Evolutionary conservation across 306 rosid genomes (phyloP), one percentile per base, ranked within the genome.

Genomic region (Gillenia trifoliata): DNA sequence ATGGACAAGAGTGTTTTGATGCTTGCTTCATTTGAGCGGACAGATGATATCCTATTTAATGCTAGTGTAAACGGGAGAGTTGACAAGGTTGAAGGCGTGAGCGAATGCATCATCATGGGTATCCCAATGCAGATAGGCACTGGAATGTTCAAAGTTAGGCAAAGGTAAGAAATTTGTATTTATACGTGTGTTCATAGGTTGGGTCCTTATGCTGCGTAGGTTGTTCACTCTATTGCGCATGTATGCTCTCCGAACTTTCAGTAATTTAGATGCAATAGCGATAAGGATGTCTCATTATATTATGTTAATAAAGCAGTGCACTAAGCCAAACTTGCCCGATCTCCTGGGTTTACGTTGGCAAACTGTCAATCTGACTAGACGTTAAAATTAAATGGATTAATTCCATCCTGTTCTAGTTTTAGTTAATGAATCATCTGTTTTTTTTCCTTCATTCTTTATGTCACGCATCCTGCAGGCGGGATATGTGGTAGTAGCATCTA

Each of bases 11-110:
- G 98, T 79, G 86, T 88, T 8, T 57, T 93, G 73, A 93, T 93
- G 98, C 85, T 93, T 6, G 98, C 98, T 54, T 93, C 98, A 22
- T 93, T 93, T 71, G 98, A 93, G 90, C 89, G 69, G 83, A 91
- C 96, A 12, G 73, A 93, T 12, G 98, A 93, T 81, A 88, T 88
- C 71, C 87, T 93, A 74, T 89, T 93, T 55, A 82, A 86, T 60
- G 98, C 96, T 54, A 77, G 91, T 23, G 84, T 87, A 20, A 87
- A 71, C 45, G 98, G 97, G 75, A 89, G 74, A 67, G 88, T 81
- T 68, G 93, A 93, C 74, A 86, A 70, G 40, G 88, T 93, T 83
- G 90, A 90, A 88, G 97, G 98, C 78, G 96, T 93, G 16, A 89
- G 92, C 80, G 97, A 93, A 71, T 81, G 91, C 85, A 86, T 89